A percentile compares a stretch with the other conserved stretches of the same genome.
Conservation (phyloP, 1,284 basidiomycete species). For the Tremellales sp. region DNA sequence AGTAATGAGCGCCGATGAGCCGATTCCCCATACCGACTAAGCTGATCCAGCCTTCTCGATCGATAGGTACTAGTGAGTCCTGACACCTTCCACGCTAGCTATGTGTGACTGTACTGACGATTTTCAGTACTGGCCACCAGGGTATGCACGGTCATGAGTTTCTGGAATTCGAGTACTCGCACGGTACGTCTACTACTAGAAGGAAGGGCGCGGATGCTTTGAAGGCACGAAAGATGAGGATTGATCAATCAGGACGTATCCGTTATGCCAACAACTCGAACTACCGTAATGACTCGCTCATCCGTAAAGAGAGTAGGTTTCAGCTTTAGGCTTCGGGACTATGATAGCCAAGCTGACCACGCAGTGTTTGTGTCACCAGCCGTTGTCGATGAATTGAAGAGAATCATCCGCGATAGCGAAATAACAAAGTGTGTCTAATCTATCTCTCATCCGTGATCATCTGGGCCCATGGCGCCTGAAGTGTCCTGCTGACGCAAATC, state of each 20-base stretch:
- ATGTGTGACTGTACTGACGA: too few relatives aligned
- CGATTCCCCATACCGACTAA: slow-evolving; percentile 17
- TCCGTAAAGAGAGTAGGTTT: slow-evolving; percentile 92
- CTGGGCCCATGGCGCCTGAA: not conserved
- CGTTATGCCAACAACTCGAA: slow-evolving; percentile 99
- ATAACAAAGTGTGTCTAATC: slow-evolving; percentile 73
- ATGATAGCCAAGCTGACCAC: not conserved
- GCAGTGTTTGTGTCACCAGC: slow-evolving; percentile 91
- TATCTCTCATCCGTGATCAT: too few relatives aligned
- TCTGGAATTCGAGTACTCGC: slow-evolving; percentile 96
- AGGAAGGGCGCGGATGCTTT: not conserved
- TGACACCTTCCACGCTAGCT: too few relatives aligned
- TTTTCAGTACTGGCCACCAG: slow-evolving; percentile 78
- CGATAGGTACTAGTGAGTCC: slow-evolving; percentile 75
- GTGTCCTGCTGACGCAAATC: not conserved
- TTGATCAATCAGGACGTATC: slow-evolving; percentile 59
- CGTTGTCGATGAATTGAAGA: slow-evolving; percentile 87
- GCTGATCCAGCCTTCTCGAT: not conserved
- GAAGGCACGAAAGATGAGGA: not conserved
- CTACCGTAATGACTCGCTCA: slow-evolving; percentile 94
- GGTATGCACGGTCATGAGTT: slow-evolving; percentile 97
- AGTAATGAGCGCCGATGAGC: too few relatives aligned
- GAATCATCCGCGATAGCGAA: slow-evolving; percentile 91
- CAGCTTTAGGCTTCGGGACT: not conserved
- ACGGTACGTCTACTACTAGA: slow-evolving; percentile 53